A percentile compares a stretch with the other conserved stretches of the same genome.
phyloP scores from a whole-genome alignment of 495 filamentous ascomycete species.

The Lindgomyces ingoldianus region DNA sequence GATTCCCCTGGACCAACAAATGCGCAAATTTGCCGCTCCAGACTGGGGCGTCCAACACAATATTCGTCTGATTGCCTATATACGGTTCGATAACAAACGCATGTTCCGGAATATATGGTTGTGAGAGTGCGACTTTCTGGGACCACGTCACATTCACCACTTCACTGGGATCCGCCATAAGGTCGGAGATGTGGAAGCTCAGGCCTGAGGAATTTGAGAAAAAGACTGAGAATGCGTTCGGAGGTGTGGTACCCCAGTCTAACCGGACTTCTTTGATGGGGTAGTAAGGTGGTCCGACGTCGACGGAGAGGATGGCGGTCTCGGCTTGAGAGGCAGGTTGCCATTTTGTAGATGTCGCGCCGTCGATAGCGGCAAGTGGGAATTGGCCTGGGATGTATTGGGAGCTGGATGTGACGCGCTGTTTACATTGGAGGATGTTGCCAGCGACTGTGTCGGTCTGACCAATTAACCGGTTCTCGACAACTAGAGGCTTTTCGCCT shows the following conservation, averaged over 20 bases:
- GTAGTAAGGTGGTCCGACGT: constrained; percentile 44
- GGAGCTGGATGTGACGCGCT: constrained; percentile 50
- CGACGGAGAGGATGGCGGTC: constrained; percentile 53
- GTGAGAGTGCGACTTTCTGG: constrained; percentile 36
- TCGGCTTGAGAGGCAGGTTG: constrained; percentile 58
- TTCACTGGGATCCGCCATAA: not conserved
- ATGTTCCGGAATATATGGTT: constrained; percentile 30
- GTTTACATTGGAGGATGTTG: constrained; percentile 70
- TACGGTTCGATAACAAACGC: constrained; percentile 43
- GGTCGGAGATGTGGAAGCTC: not conserved
- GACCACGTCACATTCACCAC: constrained; percentile 30
- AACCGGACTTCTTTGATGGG: constrained; percentile 59
- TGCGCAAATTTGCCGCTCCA: constrained; percentile 47
- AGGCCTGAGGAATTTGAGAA: constrained; percentile 51
- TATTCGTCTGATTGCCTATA: constrained; percentile 45
- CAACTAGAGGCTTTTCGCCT: constrained; percentile 52
- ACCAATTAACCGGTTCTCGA: constrained; percentile 60
- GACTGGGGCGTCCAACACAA: constrained; percentile 38
- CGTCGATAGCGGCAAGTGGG: constrained; percentile 70
- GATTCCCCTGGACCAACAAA: constrained; percentile 52
- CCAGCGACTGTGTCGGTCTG: constrained; percentile 49
- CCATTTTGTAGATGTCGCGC: constrained; percentile 70
- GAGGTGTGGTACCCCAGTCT: constrained; percentile 68
- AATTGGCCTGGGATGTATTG: constrained; percentile 67
- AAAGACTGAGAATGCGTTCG: constrained; percentile 56